Evolutionary conservation across 176 grass and related monocot genomes (phyloP).

Genomic region (Paspalum notatum): DNA sequence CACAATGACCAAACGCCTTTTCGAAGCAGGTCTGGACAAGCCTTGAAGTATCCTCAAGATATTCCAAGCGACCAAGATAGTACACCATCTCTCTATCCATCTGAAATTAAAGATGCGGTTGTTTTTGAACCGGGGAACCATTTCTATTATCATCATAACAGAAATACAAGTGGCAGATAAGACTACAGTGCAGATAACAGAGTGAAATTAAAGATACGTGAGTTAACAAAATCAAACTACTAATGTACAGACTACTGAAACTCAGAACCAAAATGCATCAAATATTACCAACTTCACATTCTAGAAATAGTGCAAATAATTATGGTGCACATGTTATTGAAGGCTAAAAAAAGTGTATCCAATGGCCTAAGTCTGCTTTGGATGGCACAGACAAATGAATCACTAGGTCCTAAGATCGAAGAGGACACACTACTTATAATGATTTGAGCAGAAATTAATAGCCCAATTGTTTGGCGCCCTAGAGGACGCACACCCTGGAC

Average conservation of each 20-base stretch:
- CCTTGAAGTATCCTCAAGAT: background rate
- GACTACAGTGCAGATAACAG: too few species aligned
- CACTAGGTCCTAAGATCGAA: background rate
- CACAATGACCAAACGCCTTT: background rate
- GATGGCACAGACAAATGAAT: background rate
- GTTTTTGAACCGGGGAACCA: background rate
- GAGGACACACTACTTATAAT: too few species aligned
- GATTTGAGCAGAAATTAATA: too few species aligned
- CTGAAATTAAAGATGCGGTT: background rate
- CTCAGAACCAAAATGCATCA: background rate
- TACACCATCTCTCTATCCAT: background rate
- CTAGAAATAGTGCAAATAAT: too few species aligned
- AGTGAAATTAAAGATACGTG: too few species aligned
- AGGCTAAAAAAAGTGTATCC: background rate
- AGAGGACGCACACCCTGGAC: too few species aligned
- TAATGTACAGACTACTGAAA: background rate
- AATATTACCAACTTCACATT: background rate
- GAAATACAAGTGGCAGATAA: too few species aligned
- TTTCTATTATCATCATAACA: too few species aligned
- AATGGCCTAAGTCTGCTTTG: background rate
- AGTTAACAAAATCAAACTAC: background rate
- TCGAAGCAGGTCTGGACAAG: background rate
- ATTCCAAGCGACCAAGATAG: background rate
- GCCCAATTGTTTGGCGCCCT: background rate
- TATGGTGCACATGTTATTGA: background rate